A percentile compares a stretch with the other conserved stretches of the same genome.
phyloP scores from a whole-genome alignment of 2,329 filamentous ascomycete species.

The Trichoderma sp. region DNA sequence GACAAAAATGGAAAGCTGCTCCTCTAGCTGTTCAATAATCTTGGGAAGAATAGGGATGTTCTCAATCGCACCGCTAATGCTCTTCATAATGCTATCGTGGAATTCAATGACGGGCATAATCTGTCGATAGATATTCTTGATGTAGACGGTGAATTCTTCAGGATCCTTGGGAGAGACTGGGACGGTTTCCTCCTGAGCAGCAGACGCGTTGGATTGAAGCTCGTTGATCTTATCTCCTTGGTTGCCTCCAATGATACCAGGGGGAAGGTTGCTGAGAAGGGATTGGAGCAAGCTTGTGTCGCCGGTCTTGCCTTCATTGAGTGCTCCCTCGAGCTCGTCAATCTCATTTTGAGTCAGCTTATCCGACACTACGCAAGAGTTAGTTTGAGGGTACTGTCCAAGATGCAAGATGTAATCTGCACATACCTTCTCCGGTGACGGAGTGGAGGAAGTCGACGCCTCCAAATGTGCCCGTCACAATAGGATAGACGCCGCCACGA shows the following conservation, averaged over 20 bases:
- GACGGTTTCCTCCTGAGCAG: constrained; percentile 73
- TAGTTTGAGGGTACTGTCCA: not conserved
- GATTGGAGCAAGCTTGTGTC: constrained; percentile 76
- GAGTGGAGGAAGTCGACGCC: constrained; percentile 93
- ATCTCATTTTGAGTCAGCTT: constrained; percentile 91
- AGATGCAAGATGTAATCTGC: no score
- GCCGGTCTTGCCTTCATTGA: constrained; percentile 60
- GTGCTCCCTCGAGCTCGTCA: constrained; percentile 80
- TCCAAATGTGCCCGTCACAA: constrained; percentile 89
- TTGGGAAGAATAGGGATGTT: constrained; percentile 83
- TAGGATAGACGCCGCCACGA: constrained; percentile 67
- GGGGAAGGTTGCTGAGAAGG: constrained; percentile 77
- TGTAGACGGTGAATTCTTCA: constrained; percentile 78
- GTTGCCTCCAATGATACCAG: constrained; percentile 74
- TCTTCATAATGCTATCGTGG: constrained; percentile 84
- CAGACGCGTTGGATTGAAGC: constrained; percentile 71
- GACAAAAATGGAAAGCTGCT: constrained; percentile 84
- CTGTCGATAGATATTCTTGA: constrained; percentile 70
- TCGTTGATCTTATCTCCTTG: constrained; percentile 75
- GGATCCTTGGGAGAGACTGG: constrained; percentile 74
- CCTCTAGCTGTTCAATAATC: constrained; percentile 80
- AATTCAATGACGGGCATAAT: constrained; percentile 89
- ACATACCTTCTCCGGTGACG: constrained; percentile 65
- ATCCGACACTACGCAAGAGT: constrained; percentile 62
- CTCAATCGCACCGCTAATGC: constrained; percentile 74